phyloP scores from a whole-genome alignment of 495 filamentous ascomycete species.

The Mycothermus thermophilus region DNA sequence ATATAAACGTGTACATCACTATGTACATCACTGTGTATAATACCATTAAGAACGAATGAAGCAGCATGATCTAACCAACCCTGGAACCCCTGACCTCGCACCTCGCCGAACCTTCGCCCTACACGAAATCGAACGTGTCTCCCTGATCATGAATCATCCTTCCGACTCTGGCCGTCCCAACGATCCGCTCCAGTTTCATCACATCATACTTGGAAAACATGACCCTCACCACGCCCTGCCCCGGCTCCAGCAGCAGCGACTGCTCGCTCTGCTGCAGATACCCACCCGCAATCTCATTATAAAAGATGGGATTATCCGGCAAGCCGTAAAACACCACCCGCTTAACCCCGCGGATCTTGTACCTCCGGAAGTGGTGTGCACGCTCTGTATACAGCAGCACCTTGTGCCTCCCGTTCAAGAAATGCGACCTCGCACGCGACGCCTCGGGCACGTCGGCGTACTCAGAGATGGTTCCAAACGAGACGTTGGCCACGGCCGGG shows the following conservation, averaged over 20 bases:
- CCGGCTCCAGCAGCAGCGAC: constrained; percentile 34
- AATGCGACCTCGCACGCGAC: constrained; percentile 73
- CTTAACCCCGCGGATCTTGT: constrained; percentile 63
- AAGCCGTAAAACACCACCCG: constrained; percentile 72
- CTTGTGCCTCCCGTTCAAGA: constrained; percentile 65
- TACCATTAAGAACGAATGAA: too few species aligned
- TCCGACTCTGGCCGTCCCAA: constrained; percentile 64
- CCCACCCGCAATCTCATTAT: constrained; percentile 69
- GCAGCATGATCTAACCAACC: too few species aligned
- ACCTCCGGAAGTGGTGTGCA: constrained; percentile 85
- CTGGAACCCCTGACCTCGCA: too few species aligned
- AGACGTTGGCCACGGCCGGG: constrained; percentile 48
- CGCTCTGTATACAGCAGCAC: constrained; percentile 85
- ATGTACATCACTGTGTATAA: constrained; percentile 4
- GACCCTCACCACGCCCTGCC: constrained; percentile 45
- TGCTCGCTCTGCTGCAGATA: constrained; percentile 45
- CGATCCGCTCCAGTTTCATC: constrained; percentile 76
- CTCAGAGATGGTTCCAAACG: constrained; percentile 78
- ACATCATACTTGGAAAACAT: constrained; percentile 83
- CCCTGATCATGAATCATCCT: constrained; percentile 60
- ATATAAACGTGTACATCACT: too few species aligned
- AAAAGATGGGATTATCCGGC: constrained; percentile 81
- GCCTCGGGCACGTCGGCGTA: constrained; percentile 66
- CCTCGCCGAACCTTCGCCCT: too few species aligned
- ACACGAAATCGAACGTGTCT: constrained; percentile 78